Evolutionary conservation across 1,284 basidiomycete species (phyloP), one percentile per base, ranked within the genome.

Genomic region (Rhodotorula sp.): DNA sequence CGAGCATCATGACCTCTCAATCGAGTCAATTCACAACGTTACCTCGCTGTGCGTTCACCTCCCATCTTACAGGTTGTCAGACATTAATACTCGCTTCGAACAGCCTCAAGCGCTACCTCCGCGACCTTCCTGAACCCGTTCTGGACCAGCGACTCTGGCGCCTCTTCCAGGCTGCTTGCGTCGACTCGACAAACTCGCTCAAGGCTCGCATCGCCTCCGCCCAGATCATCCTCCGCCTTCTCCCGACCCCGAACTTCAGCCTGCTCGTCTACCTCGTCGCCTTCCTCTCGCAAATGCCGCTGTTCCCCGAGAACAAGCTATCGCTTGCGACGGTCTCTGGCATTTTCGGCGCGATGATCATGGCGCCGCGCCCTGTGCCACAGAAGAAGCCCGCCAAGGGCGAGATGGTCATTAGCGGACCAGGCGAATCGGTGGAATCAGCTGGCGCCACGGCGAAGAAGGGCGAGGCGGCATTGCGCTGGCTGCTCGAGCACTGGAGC

Each of bases 241-340:
- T 89, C 8, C 86, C 88, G 0, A 82, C 83, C 0, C 79, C 84
- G 13, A 81, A 85, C 54, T 84, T 87, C 73, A 84, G 84, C 22
- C 79, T 89, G 1, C 80, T 89, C 55, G 81, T 85, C 28, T 89
- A 89, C 76, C 82, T 89, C 30, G 81, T 87, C 68, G 84, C 84
- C 0, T 88, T 89, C 77, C 86, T 89, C 44, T 79, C 78, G 30
- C 79, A 81, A 65, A 69, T 81, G 9, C 80, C 80, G 16, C 76
- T 80, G 4, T 79, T 79, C 71, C 75, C 76, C 15, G 76, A 79
- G 40, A 81, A 81, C 65, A 70, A 78, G 22, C 70, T 81, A 20
- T 77, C 78, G 28, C 72, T 78, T 54, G 77, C 77, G 31, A 65
- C 68, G n/a, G 77, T 81, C 28, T 78, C 79, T 2, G 77, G 76